Evolutionary conservation across 495 filamentous ascomycete genomes (phyloP), one percentile per base, ranked within the genome.

Genomic region (Aspergillus campestris): DNA sequence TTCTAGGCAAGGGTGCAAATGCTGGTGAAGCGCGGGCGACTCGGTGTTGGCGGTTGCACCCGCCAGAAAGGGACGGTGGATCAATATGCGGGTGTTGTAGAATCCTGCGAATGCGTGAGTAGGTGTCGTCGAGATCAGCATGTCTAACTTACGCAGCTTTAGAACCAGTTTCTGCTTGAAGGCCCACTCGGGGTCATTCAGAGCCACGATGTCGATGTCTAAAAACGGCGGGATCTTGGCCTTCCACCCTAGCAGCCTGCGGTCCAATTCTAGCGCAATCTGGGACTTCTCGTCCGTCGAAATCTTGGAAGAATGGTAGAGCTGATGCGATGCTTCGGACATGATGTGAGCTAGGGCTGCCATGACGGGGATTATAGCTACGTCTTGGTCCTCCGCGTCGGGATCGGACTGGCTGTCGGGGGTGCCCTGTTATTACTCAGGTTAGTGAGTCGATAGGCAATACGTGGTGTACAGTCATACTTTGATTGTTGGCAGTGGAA

Each of bases 161-260:
- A 61, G 38, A 2, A 58, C 58, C 29, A 58, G 42, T 29, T 58
- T 61, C 38, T 61, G 55, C 35, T 61, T 58, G n/a, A 61, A 61
- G 0, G 55, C 55, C 52, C 55, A 61, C 38, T 61, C 55, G 4
- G 55, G 48, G 29, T 61, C 58, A 29, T 53, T 58, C 8, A 61
- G 31, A 3, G 55, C 31, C 6, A 50, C 40, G 7, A 38, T 44
- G 44, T 58, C 58, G 6, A 55, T 41, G 14, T 52, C 42, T 18
- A 58, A 32, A 37, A 53, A 56, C 0, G 12, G 3, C 0, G 58
- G 58, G 8, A 58, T 36, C 3, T 38, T 50, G 12, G 47, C 43
- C 38, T 61, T 61, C 58, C 55, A 58, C 8, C 34, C 34, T 8
- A 45, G 35, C 9, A 61, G 30, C 28, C 48, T 47, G 18, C 43